These are phyloP conservation scores for Dactylis glomerata DNA, from an alignment of 176 grass and related monocot species.

Conservation along the genomic window DNA sequence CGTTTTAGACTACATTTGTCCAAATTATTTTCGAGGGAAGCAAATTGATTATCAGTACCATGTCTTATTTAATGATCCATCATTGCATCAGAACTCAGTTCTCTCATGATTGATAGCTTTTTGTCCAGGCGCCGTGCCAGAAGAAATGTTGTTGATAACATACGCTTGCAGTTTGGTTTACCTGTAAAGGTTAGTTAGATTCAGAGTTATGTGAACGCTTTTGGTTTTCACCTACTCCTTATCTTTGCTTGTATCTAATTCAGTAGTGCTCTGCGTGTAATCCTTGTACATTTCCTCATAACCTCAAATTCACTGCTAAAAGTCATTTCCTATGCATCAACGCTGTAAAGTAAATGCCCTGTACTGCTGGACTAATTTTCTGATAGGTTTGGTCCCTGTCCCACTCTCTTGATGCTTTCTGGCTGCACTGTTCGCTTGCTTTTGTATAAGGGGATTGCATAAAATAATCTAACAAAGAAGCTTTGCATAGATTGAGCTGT, in stretches of 20 bases:
- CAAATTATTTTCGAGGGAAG: neutral
- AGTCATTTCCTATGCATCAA: neutral
- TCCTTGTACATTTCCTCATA: neutral
- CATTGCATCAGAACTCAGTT: neutral
- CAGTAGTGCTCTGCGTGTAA: neutral
- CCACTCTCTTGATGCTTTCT: neutral
- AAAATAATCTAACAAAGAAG: neutral
- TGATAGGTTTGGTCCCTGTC: neutral
- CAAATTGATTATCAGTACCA: neutral
- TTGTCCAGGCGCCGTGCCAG: slow-evolving; percentile 53
- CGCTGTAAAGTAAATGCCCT: neutral
- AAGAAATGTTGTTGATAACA: slow-evolving; percentile 62
- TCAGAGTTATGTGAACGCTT: neutral
- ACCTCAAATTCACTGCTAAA: neutral
- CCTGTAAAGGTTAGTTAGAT: slow-evolving; percentile 62
- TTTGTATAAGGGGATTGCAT: neutral
- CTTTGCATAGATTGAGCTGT: slow-evolving; percentile 8
- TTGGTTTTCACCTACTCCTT: neutral
- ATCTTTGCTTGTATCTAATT: neutral
- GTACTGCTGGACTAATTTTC: neutral
- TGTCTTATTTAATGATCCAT: neutral
- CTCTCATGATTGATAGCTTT: slow-evolving; percentile 16
- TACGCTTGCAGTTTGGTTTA: slow-evolving; percentile 51
- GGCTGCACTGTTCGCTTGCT: neutral
- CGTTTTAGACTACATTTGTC: neutral